phyloP scores from a whole-genome alignment of 495 filamentous ascomycete genomes.

The Penicillium coprophilum region DNA sequence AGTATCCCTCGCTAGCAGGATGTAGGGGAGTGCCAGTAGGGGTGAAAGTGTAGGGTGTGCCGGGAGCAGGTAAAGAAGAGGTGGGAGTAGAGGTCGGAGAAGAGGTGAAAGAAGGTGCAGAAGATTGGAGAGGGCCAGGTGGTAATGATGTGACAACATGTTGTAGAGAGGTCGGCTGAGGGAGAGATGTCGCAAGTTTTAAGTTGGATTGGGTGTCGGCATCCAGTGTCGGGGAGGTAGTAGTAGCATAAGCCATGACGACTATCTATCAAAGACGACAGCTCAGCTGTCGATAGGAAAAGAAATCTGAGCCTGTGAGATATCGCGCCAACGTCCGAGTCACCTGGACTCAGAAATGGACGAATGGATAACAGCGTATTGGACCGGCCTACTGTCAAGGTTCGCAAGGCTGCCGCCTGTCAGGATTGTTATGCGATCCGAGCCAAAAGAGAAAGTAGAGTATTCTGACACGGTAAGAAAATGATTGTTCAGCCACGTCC shows the following conservation, averaged over 20 bases:
- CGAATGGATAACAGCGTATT: slow-evolving; percentile 38
- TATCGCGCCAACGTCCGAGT: slow-evolving; percentile 43
- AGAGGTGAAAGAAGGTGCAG: slow-evolving; percentile 33
- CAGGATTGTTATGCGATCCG: slow-evolving; percentile 36
- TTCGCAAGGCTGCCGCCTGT: slow-evolving; percentile 29
- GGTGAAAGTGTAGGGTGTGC: slow-evolving; percentile 43
- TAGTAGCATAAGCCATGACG: slow-evolving; percentile 47
- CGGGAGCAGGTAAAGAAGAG: slow-evolving; percentile 31
- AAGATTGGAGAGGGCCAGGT: slow-evolving; percentile 26
- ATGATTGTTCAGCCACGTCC: slow-evolving; percentile 47
- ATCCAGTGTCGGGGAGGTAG: slow-evolving; percentile 44
- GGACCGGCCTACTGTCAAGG: slow-evolving; percentile 36
- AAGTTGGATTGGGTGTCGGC: slow-evolving; percentile 43
- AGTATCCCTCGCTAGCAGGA: slow-evolving; percentile 50
- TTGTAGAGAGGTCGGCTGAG: slow-evolving; percentile 39
- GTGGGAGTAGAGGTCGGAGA: slow-evolving; percentile 35
- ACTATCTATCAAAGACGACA: slow-evolving; percentile 32
- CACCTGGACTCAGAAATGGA: slow-evolving; percentile 47
- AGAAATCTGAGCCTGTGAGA: slow-evolving; percentile 35
- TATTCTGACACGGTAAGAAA: slow-evolving; percentile 38
- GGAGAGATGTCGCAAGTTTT: slow-evolving; percentile 42
- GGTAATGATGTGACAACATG: slow-evolving; percentile 40
- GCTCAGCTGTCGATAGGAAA: slow-evolving; percentile 38
- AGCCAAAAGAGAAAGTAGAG: slow-evolving; percentile 32
- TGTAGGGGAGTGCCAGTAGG: slow-evolving; percentile 53